phyloP scores from a whole-genome alignment of 1,284 basidiomycete species.

The Fomes fomentarius region DNA sequence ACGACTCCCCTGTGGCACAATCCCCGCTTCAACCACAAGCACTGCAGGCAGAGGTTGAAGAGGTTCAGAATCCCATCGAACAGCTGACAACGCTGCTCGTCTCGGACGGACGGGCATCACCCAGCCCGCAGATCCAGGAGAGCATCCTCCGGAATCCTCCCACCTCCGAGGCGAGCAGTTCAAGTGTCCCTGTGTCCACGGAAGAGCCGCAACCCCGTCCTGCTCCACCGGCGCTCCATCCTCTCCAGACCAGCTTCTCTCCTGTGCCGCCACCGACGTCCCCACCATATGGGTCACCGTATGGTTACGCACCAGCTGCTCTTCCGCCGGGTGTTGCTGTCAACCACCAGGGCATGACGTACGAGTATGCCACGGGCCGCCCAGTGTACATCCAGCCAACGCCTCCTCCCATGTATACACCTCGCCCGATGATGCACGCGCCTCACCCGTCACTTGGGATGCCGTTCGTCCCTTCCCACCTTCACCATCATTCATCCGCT shows the following conservation, averaged over 20 bases:
- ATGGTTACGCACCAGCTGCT: slow-evolving; percentile 56
- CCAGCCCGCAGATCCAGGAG: slow-evolving; percentile 37
- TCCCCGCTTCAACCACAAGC: not conserved
- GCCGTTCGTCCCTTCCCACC: slow-evolving; percentile 56
- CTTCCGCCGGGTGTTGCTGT: slow-evolving; percentile 77
- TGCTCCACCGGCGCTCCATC: slow-evolving; percentile 50
- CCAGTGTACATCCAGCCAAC: slow-evolving; percentile 70
- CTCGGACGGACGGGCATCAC: slow-evolving; percentile 24
- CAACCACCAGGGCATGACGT: slow-evolving; percentile 74
- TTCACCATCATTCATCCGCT: slow-evolving; percentile 52
- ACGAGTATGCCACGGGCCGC: slow-evolving; percentile 77
- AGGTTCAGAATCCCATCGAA: slow-evolving; percentile 41
- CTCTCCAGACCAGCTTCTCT: slow-evolving; percentile 62
- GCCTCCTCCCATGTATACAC: slow-evolving; percentile 61
- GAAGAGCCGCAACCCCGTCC: slow-evolving; percentile 28
- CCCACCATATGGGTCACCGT: slow-evolving; percentile 65
- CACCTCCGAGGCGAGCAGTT: slow-evolving; percentile 17
- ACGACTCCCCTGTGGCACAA: not conserved
- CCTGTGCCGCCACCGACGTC: slow-evolving; percentile 53
- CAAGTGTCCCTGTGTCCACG: slow-evolving; percentile 11
- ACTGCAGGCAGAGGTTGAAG: not conserved
- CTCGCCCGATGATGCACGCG: slow-evolving; percentile 61
- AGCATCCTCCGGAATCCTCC: slow-evolving; percentile 45
- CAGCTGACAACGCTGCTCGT: slow-evolving; percentile 32
- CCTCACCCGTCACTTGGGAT: slow-evolving; percentile 46